Conservation (phyloP, 441 rosid genomes). For the Populus trichocarpa region DNA sequence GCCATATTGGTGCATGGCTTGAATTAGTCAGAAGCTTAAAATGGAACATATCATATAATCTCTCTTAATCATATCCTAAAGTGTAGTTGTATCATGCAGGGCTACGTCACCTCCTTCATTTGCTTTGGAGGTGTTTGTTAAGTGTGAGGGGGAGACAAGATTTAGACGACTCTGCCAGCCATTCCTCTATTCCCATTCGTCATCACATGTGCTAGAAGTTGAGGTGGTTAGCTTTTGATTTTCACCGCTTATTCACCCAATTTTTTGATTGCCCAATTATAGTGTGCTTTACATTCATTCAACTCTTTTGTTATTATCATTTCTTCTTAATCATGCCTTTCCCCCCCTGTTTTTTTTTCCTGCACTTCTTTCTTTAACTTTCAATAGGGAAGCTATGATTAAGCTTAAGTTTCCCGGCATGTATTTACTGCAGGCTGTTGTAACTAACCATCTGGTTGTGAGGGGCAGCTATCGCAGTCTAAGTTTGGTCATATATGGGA, state of each 20-base stretch:
- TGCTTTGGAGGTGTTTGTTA: slow-evolving; percentile 97
- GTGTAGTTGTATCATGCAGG: slow-evolving; percentile 33
- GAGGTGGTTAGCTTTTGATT: slow-evolving; percentile 52
- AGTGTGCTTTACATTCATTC: not conserved
- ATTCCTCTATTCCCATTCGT: slow-evolving; percentile 91
- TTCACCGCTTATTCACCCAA: slow-evolving; percentile 9
- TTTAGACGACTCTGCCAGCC: slow-evolving; percentile 98
- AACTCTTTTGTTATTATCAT: too few relatives aligned
- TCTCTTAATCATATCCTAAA: not conserved
- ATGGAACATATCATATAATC: not conserved
- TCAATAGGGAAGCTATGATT: slow-evolving; percentile 6
- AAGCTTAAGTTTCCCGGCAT: not conserved
- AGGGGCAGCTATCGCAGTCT: slow-evolving; percentile 96
- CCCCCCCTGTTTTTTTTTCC: not conserved
- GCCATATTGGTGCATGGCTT: not conserved
- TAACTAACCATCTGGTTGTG: slow-evolving; percentile 91
- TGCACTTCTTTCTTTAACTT: not conserved
- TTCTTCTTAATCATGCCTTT: not conserved
- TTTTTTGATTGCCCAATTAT: not conserved
- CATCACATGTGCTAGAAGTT: slow-evolving; percentile 93
- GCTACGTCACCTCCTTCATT: slow-evolving; percentile 98
- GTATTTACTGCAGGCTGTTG: slow-evolving; percentile 75
- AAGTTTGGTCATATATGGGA: slow-evolving; percentile 90
- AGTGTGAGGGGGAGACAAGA: slow-evolving; percentile 88
- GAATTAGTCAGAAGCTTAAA: not conserved